Evolutionary conservation across 495 filamentous ascomycete species (phyloP).

Genomic region (Letharia lupina): DNA sequence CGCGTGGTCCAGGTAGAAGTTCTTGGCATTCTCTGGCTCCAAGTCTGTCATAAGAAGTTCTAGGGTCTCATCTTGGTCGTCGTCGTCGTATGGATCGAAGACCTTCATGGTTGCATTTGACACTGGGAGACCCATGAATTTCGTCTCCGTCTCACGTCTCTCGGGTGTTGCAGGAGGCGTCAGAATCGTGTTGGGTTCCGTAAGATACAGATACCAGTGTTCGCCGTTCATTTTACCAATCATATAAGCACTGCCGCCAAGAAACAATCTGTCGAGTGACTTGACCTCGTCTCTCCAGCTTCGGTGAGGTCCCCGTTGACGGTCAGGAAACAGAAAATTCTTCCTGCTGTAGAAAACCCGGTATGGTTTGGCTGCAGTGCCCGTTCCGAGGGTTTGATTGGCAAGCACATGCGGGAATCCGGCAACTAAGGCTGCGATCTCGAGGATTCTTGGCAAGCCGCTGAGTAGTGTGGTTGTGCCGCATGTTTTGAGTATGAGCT

Average conservation of each 20-base stretch:
- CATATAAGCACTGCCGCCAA: conserved; percentile 95
- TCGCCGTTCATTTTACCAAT: conserved; percentile 99
- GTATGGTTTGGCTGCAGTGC: conserved; percentile 74
- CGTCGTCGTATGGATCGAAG: conserved; percentile 37
- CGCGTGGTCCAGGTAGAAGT: conserved; percentile 93
- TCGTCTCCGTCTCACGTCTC: conserved; percentile 59
- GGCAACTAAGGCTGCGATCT: conserved; percentile 78
- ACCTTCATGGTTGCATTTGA: conserved; percentile 17
- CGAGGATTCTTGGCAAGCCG: conserved; percentile 79
- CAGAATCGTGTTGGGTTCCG: conserved; percentile 68
- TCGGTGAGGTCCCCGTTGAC: conserved; percentile 86
- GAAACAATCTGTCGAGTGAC: conserved; percentile 80
- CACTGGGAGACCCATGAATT: conserved; percentile 47
- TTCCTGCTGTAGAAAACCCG: conserved; percentile 98
- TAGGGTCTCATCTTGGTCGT: conserved; percentile 75
- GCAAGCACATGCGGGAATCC: conserved; percentile 68
- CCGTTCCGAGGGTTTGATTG: conserved; percentile 43
- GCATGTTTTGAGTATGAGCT: conserved; percentile 97
- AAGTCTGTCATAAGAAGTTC: conserved; percentile 98
- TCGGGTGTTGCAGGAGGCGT: conserved; percentile 77
- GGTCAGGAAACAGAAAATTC: conserved; percentile 95
- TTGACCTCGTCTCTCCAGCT: conserved; percentile 97
- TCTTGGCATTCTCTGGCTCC: conserved; percentile 83
- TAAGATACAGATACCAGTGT: conserved; percentile 98
- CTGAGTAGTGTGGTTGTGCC: conserved; percentile 91